Base-by-base conservation (phyloP, 1,139 yeast genomes). In the Arxiozyma heterogenica region DNA sequence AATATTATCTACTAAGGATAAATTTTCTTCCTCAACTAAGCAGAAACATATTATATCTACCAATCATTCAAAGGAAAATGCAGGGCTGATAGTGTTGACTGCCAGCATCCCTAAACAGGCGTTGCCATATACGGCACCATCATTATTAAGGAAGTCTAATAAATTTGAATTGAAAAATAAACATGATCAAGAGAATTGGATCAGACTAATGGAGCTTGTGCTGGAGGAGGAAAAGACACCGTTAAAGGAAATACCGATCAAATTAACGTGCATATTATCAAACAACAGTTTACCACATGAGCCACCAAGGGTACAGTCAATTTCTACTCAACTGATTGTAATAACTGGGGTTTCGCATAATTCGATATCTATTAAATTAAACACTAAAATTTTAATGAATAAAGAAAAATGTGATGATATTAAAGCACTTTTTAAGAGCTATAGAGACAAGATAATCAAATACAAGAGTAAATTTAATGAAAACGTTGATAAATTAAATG, bases 91-190 rank as follows among this genome's bases (percentile, higher is more conserved):
- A 11, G 56, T 64, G 12, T 21, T 64, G 18, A 54, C 59, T 8
- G 53, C 61, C 12, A 51, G 56, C 20, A 57, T 62, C 12, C 68
- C 68, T 1, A 51, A 57, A 23, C 59, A 57, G 49, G 71, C 73
- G 51, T 54, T 72, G 20, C 73, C 74, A 4, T 72, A 76, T 54
- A 57, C 66, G 41, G 64, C 69, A 11, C 74, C 75, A 27, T 58
- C 68, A 5, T 56, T 72, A 48, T 58, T 73, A 22, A 60, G 63
- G 48, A 67, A 67, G 54, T 62, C 68, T 1, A 70, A 70, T 53
- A 58, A 54, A 48, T 58, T 61, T 51, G 62, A 61, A 38, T 55
- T 53, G 52, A 68, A 59, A 54, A 65, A 54, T 56, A 63, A 53
- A 57, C 68, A 57, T 53, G 65, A 62, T 61, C 64, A 67, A 58